phyloP scores from a whole-genome alignment of 148 eudicot species.

The Chenopodium quinoa region DNA sequence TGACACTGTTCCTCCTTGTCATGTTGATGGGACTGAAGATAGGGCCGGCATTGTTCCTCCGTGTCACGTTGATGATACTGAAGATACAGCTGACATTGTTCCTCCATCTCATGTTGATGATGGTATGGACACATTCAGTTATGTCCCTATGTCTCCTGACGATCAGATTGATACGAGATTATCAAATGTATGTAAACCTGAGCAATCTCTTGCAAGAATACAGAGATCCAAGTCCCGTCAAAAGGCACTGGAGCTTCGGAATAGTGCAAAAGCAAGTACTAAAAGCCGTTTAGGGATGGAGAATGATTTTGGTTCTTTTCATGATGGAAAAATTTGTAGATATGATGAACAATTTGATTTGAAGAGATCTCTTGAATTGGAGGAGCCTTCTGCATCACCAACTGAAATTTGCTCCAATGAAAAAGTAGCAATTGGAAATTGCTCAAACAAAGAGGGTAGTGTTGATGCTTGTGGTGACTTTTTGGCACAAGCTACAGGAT shows the following conservation, averaged over 20 bases:
- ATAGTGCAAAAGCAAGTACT: constrained; percentile 46
- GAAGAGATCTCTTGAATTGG: constrained; percentile 5
- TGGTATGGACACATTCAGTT: constrained; percentile 25
- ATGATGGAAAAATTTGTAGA: constrained; percentile 2
- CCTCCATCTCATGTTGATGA: constrained; percentile 25
- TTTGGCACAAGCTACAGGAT: constrained; percentile 12
- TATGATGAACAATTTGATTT: constrained; percentile 16
- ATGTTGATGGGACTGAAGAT: constrained; percentile 31
- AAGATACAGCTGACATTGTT: constrained; percentile 25
- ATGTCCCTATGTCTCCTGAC: constrained; percentile 51
- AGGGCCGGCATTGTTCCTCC: constrained; percentile 23
- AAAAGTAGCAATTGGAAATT: constrained; percentile 16
- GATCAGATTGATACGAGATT: constrained; percentile 37
- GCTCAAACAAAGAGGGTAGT: constrained; percentile 20
- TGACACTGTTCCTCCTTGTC: not conserved
- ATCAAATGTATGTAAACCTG: constrained; percentile 33
- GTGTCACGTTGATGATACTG: constrained; percentile 22
- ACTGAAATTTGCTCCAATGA: not conserved
- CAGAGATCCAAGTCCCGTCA: constrained; percentile 88
- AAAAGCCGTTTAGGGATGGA: constrained; percentile 38
- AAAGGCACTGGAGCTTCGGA: constrained; percentile 81
- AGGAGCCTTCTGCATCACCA: constrained; percentile 17
- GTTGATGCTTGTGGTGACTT: constrained; percentile 12
- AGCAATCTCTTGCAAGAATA: constrained; percentile 54
- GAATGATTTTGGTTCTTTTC: constrained; percentile 23